Base-by-base conservation (phyloP, 2,329 filamentous ascomycete species). In the Diplodia scrobiculata region DNA sequence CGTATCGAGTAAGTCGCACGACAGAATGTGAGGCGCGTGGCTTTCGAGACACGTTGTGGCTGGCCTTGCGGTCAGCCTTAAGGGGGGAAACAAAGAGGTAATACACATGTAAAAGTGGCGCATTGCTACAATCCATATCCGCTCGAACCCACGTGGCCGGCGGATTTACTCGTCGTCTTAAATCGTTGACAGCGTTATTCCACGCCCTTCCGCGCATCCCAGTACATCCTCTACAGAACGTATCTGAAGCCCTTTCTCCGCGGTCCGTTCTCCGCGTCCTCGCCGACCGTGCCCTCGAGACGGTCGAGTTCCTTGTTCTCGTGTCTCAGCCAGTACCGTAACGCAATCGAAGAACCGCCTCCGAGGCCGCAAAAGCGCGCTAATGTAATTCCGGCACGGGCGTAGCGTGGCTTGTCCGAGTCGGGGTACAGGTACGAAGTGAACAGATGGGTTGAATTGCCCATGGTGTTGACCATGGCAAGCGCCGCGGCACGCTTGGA, bases 391-490 rank as follows among this genome's bases (percentile, higher is more conserved):
- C 58, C 58, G 1, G 58, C 58, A 3, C 58, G 58, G 17, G 58
- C 58, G n/a, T 62, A 62, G 4, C 58, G 58, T 9, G 58, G 58
- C 45, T 62, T 36, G n/a, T 62, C 58, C 6, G 27, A 34, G 58
- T 62, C 58, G 1, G 58, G 58, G n/a, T 62, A 62, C 2, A 62
- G 45, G 29, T 62, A 62, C 9, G 58, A 62, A 5, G 58, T 50
- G n/a, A 62, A 62, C 3, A 62, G 10, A 6, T 62, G 58, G 2
- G 58, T 62, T 3, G 45, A 21, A 13, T 62, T 62, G 27, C 65
- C 67, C n/a, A 69, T 45, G n/a, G 47, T 66, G 29, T 69, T 69
- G 17, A 68, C 65, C 52, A 68, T 55, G 11, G 68, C 67, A n/a
- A 67, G 50, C 3, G 68, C 67, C 0, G 65, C 65, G 5, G 59